Conservation (phyloP, 768 basidiomycete genomes). For the Pleurotus cornucopiae region DNA sequence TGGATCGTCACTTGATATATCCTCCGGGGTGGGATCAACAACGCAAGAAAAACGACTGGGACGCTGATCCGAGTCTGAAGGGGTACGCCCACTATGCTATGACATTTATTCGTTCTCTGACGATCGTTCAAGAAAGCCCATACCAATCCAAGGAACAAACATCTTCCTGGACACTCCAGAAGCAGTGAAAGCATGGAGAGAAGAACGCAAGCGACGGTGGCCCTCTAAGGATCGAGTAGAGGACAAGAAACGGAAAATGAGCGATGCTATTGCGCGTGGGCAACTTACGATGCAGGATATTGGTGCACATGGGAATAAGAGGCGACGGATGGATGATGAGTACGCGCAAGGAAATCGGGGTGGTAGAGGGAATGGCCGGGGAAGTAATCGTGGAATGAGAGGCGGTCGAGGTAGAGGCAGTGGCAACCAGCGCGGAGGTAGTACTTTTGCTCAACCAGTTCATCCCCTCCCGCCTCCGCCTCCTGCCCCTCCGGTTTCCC, state of each 20-base stretch:
- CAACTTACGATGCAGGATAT: conserved; percentile 54
- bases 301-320: conserved; percentile 37
- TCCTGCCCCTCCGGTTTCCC: too few relatives aligned
- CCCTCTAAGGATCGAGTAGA: conserved; percentile 66
- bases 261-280: conserved; percentile 78
- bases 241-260: conserved; percentile 77
- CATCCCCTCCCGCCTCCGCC: not conserved
- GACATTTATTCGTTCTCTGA: not conserved
- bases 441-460: conserved; percentile 7
- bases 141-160: conserved; percentile 77
- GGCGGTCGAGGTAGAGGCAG: conserved; percentile 28
- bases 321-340: conserved; percentile 27
- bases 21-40: conserved; percentile 66
- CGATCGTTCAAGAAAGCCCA: conserved; percentile 47
- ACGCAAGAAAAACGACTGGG: conserved; percentile 62
- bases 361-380: conserved; percentile 5
- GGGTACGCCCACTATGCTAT: conserved; percentile 41
- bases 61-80: conserved; percentile 77
- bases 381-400: conserved; percentile 14
- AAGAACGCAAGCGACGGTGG: conserved; percentile 83
- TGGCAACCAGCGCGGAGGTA: conserved; percentile 22
- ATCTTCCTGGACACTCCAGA: conserved; percentile 78
- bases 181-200: conserved; percentile 79
- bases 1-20: conserved; percentile 86
- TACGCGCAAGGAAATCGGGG: conserved; percentile 3